Base-by-base conservation (phyloP, 2,329 filamentous ascomycete species). In the Westerdykella sp. region DNA sequence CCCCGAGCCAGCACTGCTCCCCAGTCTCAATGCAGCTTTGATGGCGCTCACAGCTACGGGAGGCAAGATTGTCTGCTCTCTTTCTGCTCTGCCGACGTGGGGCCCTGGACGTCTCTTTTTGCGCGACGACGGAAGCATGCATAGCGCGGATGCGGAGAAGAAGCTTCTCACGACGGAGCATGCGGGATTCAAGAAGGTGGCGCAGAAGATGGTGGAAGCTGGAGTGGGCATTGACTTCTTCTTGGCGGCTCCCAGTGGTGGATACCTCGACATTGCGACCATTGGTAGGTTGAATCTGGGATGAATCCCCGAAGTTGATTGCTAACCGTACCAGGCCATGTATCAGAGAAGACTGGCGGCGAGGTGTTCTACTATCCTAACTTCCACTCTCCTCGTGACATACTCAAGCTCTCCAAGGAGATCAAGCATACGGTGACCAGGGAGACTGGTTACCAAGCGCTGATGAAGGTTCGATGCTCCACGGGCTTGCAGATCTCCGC, bases 401-500 rank as follows among this genome's bases (percentile, higher is more conserved):
- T 84, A 35, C 76, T 87, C 43, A 94, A 91, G 70, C 71, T 98
- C 32, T 84, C 84, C 2, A 79, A 84, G 38, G 93, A 98, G 70
- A 81, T 98, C 51, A 80, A 83, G 53, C 91, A 96, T 60, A 82
- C 87, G 0, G 81, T 96, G 23, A 89, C 83, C 2, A 79, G 93
- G 49, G 90, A 96, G 66, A 95, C 91, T 37, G 93, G 93, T 16
- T 97, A 87, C 72, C 91, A 96, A 68, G 89, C 89, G 15, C 73
- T 98, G 55, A 94, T 98, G 87, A 98, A 98, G 74, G 91, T 98
- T 45, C 85, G 93, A 49, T 98, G 93, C 71, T 96, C 90, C 14
- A 98, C 95, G 57, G 93, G 93, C 14, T 75, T 98, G 41, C 93
- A 98, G 64, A 85, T 98, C 13, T 82, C 87, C 13, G 80, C 81